A percentile compares a stretch with the other conserved stretches of the same genome.
Conservation (phyloP, 2,329 filamentous ascomycete genomes). For the Xylaria digitata region DNA sequence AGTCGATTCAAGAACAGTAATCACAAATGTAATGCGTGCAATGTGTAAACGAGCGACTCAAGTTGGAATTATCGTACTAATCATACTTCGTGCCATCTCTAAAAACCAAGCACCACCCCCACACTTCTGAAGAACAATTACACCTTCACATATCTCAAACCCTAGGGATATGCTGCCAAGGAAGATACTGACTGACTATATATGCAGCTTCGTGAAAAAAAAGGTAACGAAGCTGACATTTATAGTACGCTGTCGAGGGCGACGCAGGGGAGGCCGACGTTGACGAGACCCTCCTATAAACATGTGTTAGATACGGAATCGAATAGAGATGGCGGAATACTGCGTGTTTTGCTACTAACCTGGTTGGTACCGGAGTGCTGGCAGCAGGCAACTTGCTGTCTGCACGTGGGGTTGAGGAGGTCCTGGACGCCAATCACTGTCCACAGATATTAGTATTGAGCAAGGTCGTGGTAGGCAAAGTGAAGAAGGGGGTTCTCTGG, state of each 20-base stretch:
- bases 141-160: constrained; percentile 46
- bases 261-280: constrained; percentile 49
- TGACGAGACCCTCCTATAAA: constrained; percentile 46
- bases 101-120: constrained; percentile 40
- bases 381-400: constrained; percentile 50
- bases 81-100: constrained; percentile 42
- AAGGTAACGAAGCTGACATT: constrained; percentile 37
- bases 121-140: constrained; percentile 42
- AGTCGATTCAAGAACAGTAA: not conserved
- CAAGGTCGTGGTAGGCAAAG: rapidly evolving
- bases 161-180: constrained; percentile 39
- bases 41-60: constrained; percentile 47
- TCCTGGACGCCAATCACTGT: constrained; percentile 46
- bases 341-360: constrained; percentile 36
- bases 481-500: not conserved
- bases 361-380: constrained; percentile 46
- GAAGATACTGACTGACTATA: constrained; percentile 33
- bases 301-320: constrained; percentile 27
- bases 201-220: constrained; percentile 27
- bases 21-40: not conserved
- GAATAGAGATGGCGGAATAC: not conserved
- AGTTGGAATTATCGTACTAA: constrained; percentile 48
- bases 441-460: not conserved
- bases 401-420: constrained; percentile 48
- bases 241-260: constrained; percentile 48